Conservation (phyloP, 1,284 basidiomycete genomes). For the Sanguinoderma infundibulare region DNA sequence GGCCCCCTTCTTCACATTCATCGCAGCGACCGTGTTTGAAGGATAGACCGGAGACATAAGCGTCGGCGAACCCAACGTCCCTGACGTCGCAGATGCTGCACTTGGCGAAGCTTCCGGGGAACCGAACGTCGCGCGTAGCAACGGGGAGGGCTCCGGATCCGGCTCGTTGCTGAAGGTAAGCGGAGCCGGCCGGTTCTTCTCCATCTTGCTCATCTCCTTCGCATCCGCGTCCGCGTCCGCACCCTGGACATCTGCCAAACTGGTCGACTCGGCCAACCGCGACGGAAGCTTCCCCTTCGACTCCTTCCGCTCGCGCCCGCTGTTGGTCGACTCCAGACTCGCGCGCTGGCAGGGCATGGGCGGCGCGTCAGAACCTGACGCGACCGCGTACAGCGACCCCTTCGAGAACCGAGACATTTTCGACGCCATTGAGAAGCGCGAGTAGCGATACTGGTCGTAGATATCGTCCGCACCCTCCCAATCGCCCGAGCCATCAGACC, state of each 20-base stretch:
- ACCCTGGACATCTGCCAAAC: conserved; percentile 5
- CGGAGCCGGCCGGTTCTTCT: conserved; percentile 27
- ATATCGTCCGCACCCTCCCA: conserved; percentile 72
- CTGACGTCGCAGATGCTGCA: conserved; percentile 21
- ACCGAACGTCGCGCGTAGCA: conserved; percentile 58
- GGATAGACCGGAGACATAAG: conserved; percentile 25
- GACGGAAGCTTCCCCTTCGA: conserved; percentile 18
- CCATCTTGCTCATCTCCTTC: conserved; percentile 10
- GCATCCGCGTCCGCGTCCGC: conserved; percentile 2
- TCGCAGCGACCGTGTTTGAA: conserved; percentile 32
- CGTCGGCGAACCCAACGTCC: conserved; percentile 29
- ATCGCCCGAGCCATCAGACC: conserved; percentile 41
- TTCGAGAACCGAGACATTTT: conserved; percentile 40
- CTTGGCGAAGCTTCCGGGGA: conserved; percentile 48
- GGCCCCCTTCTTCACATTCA: conserved; percentile 37
- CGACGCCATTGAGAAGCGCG: conserved; percentile 58
- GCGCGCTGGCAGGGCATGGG: conserved; percentile 39
- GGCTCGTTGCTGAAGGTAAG: conserved; percentile 22
- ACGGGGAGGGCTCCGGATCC: conserved; percentile 41
- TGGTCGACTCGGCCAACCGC: conserved; percentile 17
- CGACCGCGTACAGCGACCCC: conserved; percentile 33
- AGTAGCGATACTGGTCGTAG: conserved; percentile 78
- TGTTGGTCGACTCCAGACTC: conserved; percentile 24
- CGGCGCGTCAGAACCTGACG: conserved; percentile 32
- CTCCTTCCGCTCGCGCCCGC: conserved; percentile 12